These are phyloP conservation scores for Aspergillus sojae DNA, from an alignment of 2,329 filamentous ascomycete genomes.

Conservation along the genomic window DNA sequence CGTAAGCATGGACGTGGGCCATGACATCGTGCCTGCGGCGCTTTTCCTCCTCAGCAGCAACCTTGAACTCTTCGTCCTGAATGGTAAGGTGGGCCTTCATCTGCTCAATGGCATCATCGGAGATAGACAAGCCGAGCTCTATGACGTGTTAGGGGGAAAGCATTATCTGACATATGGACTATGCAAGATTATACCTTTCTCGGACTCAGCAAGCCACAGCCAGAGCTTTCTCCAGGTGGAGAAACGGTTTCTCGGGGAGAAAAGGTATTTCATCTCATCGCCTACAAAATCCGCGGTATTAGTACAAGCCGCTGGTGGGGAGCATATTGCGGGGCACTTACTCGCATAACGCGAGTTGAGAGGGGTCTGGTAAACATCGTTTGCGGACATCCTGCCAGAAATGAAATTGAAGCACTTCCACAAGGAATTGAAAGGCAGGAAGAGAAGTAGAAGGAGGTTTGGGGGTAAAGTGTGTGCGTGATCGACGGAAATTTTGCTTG, in stretches of 20 bases:
- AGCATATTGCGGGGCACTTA: constrained; percentile 29
- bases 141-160: constrained; percentile 28
- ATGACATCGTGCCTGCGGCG: constrained; percentile 66
- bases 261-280: constrained; percentile 75
- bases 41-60: constrained; percentile 77
- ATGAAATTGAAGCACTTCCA: constrained; percentile 21
- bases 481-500: constrained; percentile 34
- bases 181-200: constrained; percentile 54
- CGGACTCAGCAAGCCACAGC: constrained; percentile 78
- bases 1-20: constrained; percentile 74
- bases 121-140: constrained; percentile 76
- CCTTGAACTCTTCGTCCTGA: constrained; percentile 75
- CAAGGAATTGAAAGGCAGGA: constrained; percentile 26
- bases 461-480: constrained; percentile 26
- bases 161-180: constrained; percentile 9
- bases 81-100: constrained; percentile 75
- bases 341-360: constrained; percentile 74
- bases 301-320: constrained; percentile 1
- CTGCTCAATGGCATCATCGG: constrained; percentile 72
- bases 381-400: constrained; percentile 38
- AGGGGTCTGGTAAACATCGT: constrained; percentile 67
- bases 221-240: constrained; percentile 84
- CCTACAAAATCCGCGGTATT: constrained; percentile 31
- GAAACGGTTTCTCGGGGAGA: constrained; percentile 73
- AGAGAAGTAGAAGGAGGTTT: constrained; percentile 11